Evolutionary conservation across 441 rosid genomes (phyloP), one percentile per base, ranked within the genome.

Genomic region (Cnidoscolus chayamansa): DNA sequence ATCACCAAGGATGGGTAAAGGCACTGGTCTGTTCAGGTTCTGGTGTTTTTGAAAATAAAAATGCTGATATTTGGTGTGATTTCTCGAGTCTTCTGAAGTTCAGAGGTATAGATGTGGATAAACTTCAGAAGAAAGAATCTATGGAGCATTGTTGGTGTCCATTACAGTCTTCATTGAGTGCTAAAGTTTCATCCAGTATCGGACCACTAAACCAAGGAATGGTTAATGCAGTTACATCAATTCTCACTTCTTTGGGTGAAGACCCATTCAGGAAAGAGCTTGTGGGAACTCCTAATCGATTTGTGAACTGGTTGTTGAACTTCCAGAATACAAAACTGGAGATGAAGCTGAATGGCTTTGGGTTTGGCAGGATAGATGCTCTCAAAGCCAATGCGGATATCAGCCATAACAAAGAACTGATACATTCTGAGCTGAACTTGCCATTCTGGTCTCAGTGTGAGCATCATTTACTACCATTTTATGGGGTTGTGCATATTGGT

Each of bases 381-480:
- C 72, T 66, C 30, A 73, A 72, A 64, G 51, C 62, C 63, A 84
- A 79, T 32, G 83, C 83, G 13, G 86, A 80, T 63, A 66, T 72
- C 48, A 16, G 72, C 77, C 75, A 45, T 43, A 63, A 67, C 47
- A 81, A 74, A 51, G 83, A 70, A 73, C 85, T 70, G 43, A 57
- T 87, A 10, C 81, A 76, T 37, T 86, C 86, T n/a, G 98, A 89
- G 83, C 75, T 89, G 77, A 88, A 86, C 79, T 17, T 96, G 10
- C 66, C 89, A 0, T 84, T 95, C 72, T 93, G 98, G 89, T 93
- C 99, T 72, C 95, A 84, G 76, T 96, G 99, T 10, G 97, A 96
- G 76, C 99, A 95, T 84, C 97, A 95, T 80, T 84, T 95, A 57
- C 97, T 91, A 80, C 99, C 98, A 13, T 95, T 95, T 77, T 87